Conservation (phyloP, 2,329 filamentous ascomycete genomes). For the Endocalyx cinctus region DNA sequence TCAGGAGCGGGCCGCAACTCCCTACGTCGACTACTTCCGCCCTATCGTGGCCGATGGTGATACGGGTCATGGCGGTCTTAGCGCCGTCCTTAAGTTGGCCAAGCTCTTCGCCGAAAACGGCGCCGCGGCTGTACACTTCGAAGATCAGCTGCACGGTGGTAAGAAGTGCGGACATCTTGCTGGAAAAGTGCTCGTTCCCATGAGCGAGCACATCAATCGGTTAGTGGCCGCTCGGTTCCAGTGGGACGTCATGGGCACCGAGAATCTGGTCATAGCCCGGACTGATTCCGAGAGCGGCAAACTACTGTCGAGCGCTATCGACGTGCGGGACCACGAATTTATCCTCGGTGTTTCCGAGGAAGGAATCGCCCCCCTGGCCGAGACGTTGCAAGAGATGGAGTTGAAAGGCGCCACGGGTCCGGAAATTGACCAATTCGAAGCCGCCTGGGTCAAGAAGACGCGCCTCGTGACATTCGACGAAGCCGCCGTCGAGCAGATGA, state of each 20-base stretch:
- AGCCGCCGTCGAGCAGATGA: constrained; percentile 72
- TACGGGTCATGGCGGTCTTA: constrained; percentile 89
- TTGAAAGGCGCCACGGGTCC: constrained; percentile 66
- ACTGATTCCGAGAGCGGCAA: constrained; percentile 94
- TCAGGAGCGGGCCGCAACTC: constrained; percentile 67
- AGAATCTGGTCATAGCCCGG: constrained; percentile 90
- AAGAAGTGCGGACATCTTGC: constrained; percentile 98
- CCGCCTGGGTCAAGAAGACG: constrained; percentile 81
- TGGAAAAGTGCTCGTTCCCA: constrained; percentile 90
- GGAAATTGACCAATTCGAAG: constrained; percentile 83
- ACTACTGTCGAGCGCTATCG: constrained; percentile 83
- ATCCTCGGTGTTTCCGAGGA: constrained; percentile 80
- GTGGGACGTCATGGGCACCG: constrained; percentile 96
- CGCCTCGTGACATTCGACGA: constrained; percentile 89
- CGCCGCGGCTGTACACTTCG: constrained; percentile 93
- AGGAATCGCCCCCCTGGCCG: constrained; percentile 74
- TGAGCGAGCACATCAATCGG: constrained; percentile 94
- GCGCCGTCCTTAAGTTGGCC: constrained; percentile 89
- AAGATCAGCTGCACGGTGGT: constrained; percentile 94
- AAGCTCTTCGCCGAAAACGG: constrained; percentile 98
- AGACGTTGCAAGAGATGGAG: constrained; percentile 89
- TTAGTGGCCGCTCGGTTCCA: constrained; percentile 90
- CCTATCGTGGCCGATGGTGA: constrained; percentile 96
- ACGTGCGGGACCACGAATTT: constrained; percentile 94
- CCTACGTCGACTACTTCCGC: constrained; percentile 87